Conservation (phyloP, 352 stramenopile genomes). For the Thalassiosira delicatula region DNA sequence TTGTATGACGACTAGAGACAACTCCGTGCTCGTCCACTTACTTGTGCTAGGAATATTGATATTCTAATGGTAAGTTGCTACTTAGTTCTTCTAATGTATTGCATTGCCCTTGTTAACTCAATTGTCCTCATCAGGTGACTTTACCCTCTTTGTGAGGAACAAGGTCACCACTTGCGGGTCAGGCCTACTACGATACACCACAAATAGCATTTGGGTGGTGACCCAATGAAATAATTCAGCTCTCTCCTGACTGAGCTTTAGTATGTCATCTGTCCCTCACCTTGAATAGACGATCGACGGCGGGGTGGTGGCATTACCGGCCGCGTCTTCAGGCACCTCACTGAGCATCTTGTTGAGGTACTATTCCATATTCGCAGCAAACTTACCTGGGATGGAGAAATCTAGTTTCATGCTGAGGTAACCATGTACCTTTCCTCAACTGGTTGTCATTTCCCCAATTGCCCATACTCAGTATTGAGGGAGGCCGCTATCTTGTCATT, state of each 20-base stretch:
- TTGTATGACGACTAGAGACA: too few relatives aligned
- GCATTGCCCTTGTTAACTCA: too few relatives aligned
- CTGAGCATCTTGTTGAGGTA: conserved; percentile 1
- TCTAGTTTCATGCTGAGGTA: conserved; percentile 29
- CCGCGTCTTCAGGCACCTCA: neutral
- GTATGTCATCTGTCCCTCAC: neutral
- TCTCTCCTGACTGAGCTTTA: neutral
- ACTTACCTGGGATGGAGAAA: conserved; percentile 1
- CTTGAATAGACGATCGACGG: conserved; percentile 4
- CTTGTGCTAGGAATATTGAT: too few relatives aligned
- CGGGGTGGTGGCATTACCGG: neutral
- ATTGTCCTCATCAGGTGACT: neutral
- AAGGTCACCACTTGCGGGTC: neutral
- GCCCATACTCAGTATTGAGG: neutral
- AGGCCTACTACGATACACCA: neutral
- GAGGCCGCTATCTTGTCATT: neutral
- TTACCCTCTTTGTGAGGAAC: neutral
- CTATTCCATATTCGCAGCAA: conserved; percentile 32
- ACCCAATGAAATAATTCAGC: neutral
- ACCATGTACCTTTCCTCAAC: conserved; percentile 23
- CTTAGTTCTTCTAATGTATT: too few relatives aligned
- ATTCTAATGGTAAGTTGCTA: too few relatives aligned
- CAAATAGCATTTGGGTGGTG: neutral
- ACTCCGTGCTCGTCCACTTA: too few relatives aligned
- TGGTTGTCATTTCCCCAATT: neutral